These are phyloP conservation scores for Fraxinus pennsylvanica DNA, from an alignment of 257 asterid species.

Conservation along the genomic window DNA sequence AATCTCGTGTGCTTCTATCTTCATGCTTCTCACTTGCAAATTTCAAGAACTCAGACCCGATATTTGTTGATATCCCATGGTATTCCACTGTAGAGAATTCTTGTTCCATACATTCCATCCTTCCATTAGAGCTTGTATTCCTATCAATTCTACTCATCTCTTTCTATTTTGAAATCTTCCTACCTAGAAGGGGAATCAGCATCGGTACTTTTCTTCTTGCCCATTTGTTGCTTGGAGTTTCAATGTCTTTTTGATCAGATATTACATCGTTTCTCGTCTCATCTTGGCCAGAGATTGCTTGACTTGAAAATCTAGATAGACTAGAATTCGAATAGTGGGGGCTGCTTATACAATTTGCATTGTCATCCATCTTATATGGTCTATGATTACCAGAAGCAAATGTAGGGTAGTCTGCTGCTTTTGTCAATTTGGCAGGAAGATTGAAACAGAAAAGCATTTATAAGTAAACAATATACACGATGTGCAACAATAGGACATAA, in stretches of 20 bases:
- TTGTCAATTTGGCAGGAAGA: conserved; percentile 49
- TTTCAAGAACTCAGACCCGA: conserved; percentile 28
- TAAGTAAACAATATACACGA: background rate
- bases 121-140: conserved; percentile 41
- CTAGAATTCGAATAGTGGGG: conserved; percentile 36
- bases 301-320: conserved; percentile 51
- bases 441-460: conserved; percentile 36
- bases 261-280: conserved; percentile 30
- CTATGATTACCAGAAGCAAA: conserved; percentile 42
- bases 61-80: conserved; percentile 16
- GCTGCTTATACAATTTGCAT: conserved; percentile 26
- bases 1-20: conserved; percentile 16
- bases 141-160: conserved; percentile 28
- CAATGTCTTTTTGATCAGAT: conserved; percentile 34
- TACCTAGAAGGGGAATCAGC: conserved; percentile 41
- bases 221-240: conserved; percentile 53
- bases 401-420: conserved; percentile 43
- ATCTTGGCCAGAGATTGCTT: conserved; percentile 29
- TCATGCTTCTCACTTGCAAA: conserved; percentile 20
- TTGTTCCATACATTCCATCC: conserved; percentile 26
- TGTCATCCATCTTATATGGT: conserved; percentile 33
- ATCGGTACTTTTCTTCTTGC: conserved; percentile 65
- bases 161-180: conserved; percentile 31
- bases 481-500: background rate
- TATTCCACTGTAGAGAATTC: conserved; percentile 10